A percentile compares a stretch with the other conserved stretches of the same genome.
Conservation (phyloP, 2,329 filamentous ascomycete genomes). For the Ophiocordyceps camponoti-floridani region DNA sequence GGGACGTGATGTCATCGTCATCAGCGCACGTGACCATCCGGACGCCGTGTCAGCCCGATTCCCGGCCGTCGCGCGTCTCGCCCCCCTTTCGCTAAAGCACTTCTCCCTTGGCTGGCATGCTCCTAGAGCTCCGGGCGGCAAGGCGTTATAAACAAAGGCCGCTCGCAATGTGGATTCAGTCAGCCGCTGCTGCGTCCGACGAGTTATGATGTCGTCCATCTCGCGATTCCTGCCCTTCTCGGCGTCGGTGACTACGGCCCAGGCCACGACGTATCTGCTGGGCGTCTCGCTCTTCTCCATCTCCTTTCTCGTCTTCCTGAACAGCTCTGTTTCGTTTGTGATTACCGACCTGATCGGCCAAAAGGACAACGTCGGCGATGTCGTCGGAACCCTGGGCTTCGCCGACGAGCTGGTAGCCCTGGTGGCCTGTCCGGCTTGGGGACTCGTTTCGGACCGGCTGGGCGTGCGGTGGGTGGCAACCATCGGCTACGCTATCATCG, state of each 20-base stretch:
- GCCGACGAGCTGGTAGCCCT: conserved; percentile 70
- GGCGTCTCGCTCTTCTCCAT: conserved; percentile 76
- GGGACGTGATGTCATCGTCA: too few relatives aligned
- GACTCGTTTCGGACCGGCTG: conserved; percentile 56
- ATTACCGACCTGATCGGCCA: conserved; percentile 67
- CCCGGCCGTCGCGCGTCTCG: not conserved
- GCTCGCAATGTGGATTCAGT: conserved; percentile 4
- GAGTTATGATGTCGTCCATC: conserved; percentile 15
- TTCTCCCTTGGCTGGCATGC: not conserved
- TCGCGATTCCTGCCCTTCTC: conserved; percentile 38
- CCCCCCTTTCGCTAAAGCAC: not conserved
- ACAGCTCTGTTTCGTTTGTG: conserved; percentile 69
- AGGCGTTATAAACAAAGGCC: not conserved
- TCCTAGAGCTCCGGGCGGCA: not conserved
- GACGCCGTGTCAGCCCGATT: not conserved
- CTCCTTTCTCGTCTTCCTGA: conserved; percentile 77
- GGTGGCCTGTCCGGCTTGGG: conserved; percentile 66
- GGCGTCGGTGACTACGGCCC: conserved; percentile 37
- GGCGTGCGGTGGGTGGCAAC: conserved; percentile 59
- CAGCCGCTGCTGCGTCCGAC: conserved; percentile 1
- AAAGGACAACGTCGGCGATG: conserved; percentile 55
- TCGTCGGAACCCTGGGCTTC: conserved; percentile 72
- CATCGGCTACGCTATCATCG: conserved; percentile 68
- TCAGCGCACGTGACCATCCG: not conserved
- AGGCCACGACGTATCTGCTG: conserved; percentile 59